Conservation (phyloP, 225 moss, liverwort and hornwort genomes). For the Pleurozium schreberi region DNA sequence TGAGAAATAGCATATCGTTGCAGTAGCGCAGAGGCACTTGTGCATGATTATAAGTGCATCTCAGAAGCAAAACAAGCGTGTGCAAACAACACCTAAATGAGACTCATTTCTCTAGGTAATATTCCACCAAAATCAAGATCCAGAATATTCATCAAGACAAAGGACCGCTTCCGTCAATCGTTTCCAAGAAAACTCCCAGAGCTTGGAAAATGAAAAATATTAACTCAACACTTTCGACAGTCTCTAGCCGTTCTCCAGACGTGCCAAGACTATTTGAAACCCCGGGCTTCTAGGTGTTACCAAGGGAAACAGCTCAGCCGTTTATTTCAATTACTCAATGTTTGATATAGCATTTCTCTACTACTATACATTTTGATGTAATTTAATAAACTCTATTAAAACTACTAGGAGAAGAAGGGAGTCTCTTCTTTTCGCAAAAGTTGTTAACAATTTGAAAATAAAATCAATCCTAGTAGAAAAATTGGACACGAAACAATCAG, state of each 20-base stretch:
- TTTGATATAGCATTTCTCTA: background rate
- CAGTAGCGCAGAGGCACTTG: background rate
- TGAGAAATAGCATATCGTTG: background rate
- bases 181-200: background rate
- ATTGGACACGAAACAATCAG: background rate
- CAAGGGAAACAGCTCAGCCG: background rate
- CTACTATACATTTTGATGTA: background rate
- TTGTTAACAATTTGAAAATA: background rate
- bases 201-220: background rate
- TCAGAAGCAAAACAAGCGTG: background rate
- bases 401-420: background rate
- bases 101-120: background rate
- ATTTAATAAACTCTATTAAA: background rate
- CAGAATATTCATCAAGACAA: background rate
- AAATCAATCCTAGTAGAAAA: background rate
- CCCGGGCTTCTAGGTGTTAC: background rate
- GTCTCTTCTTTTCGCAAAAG: background rate
- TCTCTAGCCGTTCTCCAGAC: background rate
- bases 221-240: background rate
- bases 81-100: background rate
- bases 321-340: background rate
- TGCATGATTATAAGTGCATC: background rate
- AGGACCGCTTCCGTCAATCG: background rate
- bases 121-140: background rate
- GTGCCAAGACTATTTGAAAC: background rate